Conservation (phyloP, 2,329 filamentous ascomycete species). For the Davidsoniella eucalypti region DNA sequence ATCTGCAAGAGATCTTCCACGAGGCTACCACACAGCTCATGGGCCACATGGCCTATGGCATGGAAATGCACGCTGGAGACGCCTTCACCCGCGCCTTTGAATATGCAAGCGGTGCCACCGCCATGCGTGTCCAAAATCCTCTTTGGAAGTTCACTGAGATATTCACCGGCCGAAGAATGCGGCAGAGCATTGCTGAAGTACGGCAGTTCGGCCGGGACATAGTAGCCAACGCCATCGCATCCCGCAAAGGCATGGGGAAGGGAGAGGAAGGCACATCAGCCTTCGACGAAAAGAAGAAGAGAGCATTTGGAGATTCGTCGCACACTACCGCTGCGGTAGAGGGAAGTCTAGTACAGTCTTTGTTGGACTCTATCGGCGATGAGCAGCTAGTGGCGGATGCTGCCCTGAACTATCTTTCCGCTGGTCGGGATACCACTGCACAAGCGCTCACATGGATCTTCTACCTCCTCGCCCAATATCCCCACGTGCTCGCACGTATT, state of each 20-base stretch:
- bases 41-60: slow-evolving; percentile 53
- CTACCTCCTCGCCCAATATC: slow-evolving; percentile 40
- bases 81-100: slow-evolving; percentile 46
- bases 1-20: slow-evolving; percentile 43
- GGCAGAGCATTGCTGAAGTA: slow-evolving; percentile 31
- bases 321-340: neutral
- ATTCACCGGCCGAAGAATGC: slow-evolving; percentile 31
- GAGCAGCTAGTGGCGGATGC: slow-evolving; percentile 44
- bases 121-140: slow-evolving; percentile 48
- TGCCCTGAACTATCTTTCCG: slow-evolving; percentile 49
- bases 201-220: slow-evolving; percentile 40
- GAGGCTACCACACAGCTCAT: slow-evolving; percentile 49
- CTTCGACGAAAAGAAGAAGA: too few relatives aligned
- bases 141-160: slow-evolving; percentile 43
- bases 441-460: slow-evolving; percentile 49
- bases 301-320: neutral
- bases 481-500: slow-evolving; percentile 24
- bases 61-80: slow-evolving; percentile 48
- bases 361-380: slow-evolving; percentile 39
- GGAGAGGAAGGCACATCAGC: neutral
- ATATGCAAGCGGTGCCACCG: slow-evolving; percentile 41
- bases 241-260: slow-evolving; percentile 17
- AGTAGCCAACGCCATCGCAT: slow-evolving; percentile 35
- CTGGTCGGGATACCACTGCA: slow-evolving; percentile 47
- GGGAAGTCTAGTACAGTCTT: slow-evolving; percentile 43